Base-by-base conservation (phyloP, 179 eudicot species). In the Spinacia oleracea region DNA sequence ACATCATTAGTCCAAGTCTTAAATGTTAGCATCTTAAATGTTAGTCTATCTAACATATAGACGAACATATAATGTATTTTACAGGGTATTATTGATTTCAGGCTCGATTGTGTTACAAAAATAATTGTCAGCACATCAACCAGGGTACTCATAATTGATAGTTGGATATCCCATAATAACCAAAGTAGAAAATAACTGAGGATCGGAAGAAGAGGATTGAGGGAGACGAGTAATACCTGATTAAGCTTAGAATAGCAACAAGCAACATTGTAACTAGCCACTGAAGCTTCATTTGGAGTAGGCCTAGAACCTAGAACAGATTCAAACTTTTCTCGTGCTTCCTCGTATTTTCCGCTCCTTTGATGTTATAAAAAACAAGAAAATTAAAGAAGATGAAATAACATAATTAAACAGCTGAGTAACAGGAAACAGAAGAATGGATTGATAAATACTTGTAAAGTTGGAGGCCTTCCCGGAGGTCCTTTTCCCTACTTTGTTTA, bases 241-340 rank as follows among this genome's bases (percentile, higher is more conserved):
- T 96, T 87, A 74, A 96, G 91, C 89, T 96, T 96, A 42, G 99
- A 88, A 84, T 96, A 96, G 81, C 99, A 93, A 80, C 99, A 93
- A 18, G 97, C 97, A 51, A 93, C 99, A 79, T 93, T 93, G 89
- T 93, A 93, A 84, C 91, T 91, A 32, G 99, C 96, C 27, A 94
- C 91, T 45, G 94, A 86, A 83, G 97, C 85, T 88, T 96, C 99
- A 2, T 79, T 71, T 23, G 85, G 55, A 38, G 89, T 90, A 21
- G 97, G 99, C 85, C 77, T 91, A 74, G 97, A 90, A 72, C 98
- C 99, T 78, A 96, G 79, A 21, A 93, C 98, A 1, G 98, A 96
- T 87, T 96, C 99, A 72, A 96, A 93, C 78, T 88, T 96, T 81
- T 89, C 96, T 72, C 88, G 85, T 5, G 99, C 94, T 63, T 87